Percentiles rank a stretch among this genome's conserved stretches.
Conservation (phyloP, 148 eudicot species). For the Spergularia marina region DNA sequence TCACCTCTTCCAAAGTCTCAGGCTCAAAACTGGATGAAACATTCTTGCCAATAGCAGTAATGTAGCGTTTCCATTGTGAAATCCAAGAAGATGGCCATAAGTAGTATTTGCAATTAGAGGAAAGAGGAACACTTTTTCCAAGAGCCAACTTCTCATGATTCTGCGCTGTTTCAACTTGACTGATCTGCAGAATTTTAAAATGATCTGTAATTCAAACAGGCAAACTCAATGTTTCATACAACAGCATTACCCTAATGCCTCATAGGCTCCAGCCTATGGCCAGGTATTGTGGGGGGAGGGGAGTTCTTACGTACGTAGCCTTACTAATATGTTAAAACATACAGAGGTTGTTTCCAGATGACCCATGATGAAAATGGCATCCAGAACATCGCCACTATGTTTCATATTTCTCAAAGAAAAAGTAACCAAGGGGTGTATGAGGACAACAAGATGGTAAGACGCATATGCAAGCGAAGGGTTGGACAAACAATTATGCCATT, state of each 20-base stretch:
- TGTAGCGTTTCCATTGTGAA: slow-evolving; percentile 76
- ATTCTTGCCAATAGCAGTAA: slow-evolving; percentile 65
- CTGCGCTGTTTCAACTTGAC: slow-evolving; percentile 72
- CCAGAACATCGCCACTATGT: too few relatives aligned
- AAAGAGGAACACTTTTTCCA: slow-evolving; percentile 55
- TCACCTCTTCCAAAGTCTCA: slow-evolving; percentile 46
- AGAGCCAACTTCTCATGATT: slow-evolving; percentile 82
- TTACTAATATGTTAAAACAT: too few relatives aligned
- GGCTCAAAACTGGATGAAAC: slow-evolving; percentile 54
- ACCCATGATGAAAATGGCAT: too few relatives aligned
- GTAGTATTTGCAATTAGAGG: slow-evolving; percentile 55
- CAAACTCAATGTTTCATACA: too few relatives aligned
- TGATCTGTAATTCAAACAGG: slow-evolving; percentile 3
- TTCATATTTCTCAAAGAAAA: too few relatives aligned
- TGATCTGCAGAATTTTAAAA: slow-evolving; percentile 51
- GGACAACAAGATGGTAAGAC: background rate
- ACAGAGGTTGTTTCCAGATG: too few relatives aligned
- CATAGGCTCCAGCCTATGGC: too few relatives aligned
- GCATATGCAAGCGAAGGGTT: background rate
- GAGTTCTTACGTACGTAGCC: too few relatives aligned
- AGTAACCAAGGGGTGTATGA: background rate
- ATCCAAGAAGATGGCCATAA: slow-evolving; percentile 88
- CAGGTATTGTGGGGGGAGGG: too few relatives aligned
- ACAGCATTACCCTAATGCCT: too few relatives aligned
- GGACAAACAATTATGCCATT: background rate